A percentile compares a stretch with the other conserved stretches of the same genome.
These are phyloP conservation scores for Dryas octopetala DNA, from an alignment of 306 rosid genomes.

Conservation along the genomic window DNA sequence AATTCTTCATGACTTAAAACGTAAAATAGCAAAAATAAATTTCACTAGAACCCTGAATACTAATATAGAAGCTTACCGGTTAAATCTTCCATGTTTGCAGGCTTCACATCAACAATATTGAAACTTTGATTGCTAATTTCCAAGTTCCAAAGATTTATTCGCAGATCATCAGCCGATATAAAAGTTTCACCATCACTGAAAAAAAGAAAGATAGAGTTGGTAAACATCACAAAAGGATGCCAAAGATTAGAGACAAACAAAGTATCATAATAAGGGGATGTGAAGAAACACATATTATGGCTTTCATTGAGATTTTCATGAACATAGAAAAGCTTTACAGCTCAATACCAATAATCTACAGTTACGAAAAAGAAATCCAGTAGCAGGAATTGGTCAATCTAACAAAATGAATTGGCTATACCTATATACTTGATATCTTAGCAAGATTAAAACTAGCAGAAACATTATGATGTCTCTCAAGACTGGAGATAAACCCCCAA, in stretches of 20 bases:
- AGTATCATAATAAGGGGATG: neutral
- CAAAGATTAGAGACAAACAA: neutral
- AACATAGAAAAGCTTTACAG: neutral
- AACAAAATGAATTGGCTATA: neutral
- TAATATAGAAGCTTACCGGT: slow-evolving; percentile 63
- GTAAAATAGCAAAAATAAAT: neutral
- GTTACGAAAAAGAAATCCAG: neutral
- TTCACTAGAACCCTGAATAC: neutral
- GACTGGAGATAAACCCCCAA: neutral
- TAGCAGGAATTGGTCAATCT: neutral
- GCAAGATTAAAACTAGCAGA: neutral
- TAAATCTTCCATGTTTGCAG: slow-evolving; percentile 98
- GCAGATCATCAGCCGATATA: slow-evolving; percentile 98
- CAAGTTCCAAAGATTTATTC: slow-evolving; percentile 98
- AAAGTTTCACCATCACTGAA: slow-evolving; percentile 95
- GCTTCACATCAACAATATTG: slow-evolving; percentile 97
- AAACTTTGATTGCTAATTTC: slow-evolving; percentile 98
- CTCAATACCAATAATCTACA: neutral
- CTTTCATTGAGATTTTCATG: neutral
- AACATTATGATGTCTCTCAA: neutral
- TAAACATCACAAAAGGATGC: slow-evolving; percentile 16
- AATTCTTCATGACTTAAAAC: neutral
- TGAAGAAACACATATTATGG: neutral
- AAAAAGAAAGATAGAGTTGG: slow-evolving; percentile 26
- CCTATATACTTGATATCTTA: neutral